Evolutionary conservation across 78 protist species (phyloP), one percentile per base, ranked within the genome.

Genomic region (Dictyostelium purpureum): DNA sequence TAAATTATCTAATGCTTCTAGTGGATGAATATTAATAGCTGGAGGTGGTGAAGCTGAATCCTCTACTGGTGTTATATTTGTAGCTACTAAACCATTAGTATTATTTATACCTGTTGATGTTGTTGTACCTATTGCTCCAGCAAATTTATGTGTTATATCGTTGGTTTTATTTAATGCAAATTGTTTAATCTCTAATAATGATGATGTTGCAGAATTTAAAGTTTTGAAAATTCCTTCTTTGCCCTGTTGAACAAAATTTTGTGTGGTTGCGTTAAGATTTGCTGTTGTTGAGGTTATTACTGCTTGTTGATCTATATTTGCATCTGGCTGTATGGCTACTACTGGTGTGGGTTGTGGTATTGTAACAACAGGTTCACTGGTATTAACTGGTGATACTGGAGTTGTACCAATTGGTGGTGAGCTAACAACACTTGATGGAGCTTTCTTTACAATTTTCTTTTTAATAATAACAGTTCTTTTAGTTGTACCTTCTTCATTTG

Each of bases 401-500:
- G 40, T 66, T 12, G 24, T 47, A 45, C 24, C 19, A 47, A 28
- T 73, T 73, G 56, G 56, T 47, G 71, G 71, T n/a, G 69, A 57
- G 1, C 18, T 21, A 4, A 19, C 40, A n/a, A 7, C 38, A 14
- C 79, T 11, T 45, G 77, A 33, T 7, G 33, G 19, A 38, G 78
- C 43, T 52, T 65, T 82, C 28, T 82, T 82, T 5, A 82, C 37
- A 9, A 82, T 18, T 56, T 82, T 82, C 42, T 82, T 82, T 42
- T 82, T 82, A 37, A 75, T 56, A 75, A 75, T 75, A 51, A 82
- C 90, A n/a, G 69, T 77, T 85, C 56, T 73, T 59, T 85, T 73
- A 1, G 35, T 9, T 73, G 42, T 61, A 45, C 28, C 11, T 31
- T 14, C 18, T 28, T 70, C 43, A 47, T 51, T 61, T 21, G 2